A percentile compares a stretch with the other conserved stretches of the same genome.
These are phyloP conservation scores for Allomyces arbusculus DNA, from an alignment of 192 early-diverging fungal genomes.

Conservation along the genomic window DNA sequence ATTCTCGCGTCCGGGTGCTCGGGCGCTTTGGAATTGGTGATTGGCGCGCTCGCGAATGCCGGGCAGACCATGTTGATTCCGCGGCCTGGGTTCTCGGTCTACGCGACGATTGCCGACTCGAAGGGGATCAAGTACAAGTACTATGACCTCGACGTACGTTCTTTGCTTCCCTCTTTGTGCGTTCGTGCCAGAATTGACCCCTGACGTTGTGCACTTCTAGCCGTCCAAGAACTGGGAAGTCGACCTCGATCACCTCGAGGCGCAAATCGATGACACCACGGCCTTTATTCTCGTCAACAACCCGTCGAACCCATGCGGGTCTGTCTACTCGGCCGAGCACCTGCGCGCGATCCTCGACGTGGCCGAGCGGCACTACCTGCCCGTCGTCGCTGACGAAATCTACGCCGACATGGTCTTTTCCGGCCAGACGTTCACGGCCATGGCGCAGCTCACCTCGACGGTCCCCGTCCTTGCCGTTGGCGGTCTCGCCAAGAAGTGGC, in stretches of 20 bases:
- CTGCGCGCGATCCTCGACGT: slow-evolving; percentile 47
- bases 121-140: slow-evolving; percentile 57
- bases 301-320: slow-evolving; percentile 83
- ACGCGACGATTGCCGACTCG: slow-evolving; percentile 55
- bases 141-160: slow-evolving; percentile 49
- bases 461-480: slow-evolving; percentile 71
- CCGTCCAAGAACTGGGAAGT: slow-evolving; percentile 65
- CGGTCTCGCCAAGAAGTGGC: slow-evolving; percentile 73
- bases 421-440: slow-evolving; percentile 31
- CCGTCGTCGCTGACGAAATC: slow-evolving; percentile 77
- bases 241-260: slow-evolving; percentile 58
- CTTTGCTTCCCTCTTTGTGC: neutral
- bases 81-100: slow-evolving; percentile 66
- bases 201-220: slow-evolving; percentile 9
- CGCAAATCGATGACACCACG: slow-evolving; percentile 61
- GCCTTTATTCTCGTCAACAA: slow-evolving; percentile 69
- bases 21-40: slow-evolving; percentile 49
- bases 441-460: slow-evolving; percentile 47
- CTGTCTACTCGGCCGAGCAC: slow-evolving; percentile 54
- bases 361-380: slow-evolving; percentile 52
- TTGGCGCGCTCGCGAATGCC: slow-evolving; percentile 47
- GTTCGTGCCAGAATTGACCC: too few relatives aligned
- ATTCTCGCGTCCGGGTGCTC: slow-evolving; percentile 64
- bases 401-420: slow-evolving; percentile 75
- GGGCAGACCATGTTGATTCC: slow-evolving; percentile 75